phyloP scores from a whole-genome alignment of 441 rosid species.

The Pelargonium hybrid region DNA sequence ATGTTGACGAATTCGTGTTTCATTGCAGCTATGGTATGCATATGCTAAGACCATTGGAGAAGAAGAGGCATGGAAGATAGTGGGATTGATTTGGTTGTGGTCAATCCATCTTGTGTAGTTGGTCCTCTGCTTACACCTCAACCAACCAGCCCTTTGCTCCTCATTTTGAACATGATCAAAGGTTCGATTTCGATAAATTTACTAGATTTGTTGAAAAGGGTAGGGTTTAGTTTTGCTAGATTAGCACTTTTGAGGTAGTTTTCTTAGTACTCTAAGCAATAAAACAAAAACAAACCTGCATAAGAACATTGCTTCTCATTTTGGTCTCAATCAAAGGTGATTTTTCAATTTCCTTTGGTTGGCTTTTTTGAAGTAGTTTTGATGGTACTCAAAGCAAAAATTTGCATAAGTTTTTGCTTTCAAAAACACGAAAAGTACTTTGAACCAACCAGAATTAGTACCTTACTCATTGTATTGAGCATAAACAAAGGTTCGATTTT shows the following conservation, averaged over 20 bases:
- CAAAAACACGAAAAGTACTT: too few relatives aligned
- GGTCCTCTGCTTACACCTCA: constrained; percentile 67
- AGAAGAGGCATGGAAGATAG: constrained; percentile 65
- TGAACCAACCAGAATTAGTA: too few relatives aligned
- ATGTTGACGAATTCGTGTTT: not conserved
- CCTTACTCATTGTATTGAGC: too few relatives aligned
- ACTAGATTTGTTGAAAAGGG: not conserved
- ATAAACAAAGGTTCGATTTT: too few relatives aligned
- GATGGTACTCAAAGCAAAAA: too few relatives aligned
- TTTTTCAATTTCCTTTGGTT: too few relatives aligned
- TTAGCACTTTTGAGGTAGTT: not conserved
- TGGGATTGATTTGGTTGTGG: constrained; percentile 55
- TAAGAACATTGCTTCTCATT: not conserved
- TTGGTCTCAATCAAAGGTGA: too few relatives aligned
- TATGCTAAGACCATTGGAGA: constrained; percentile 58
- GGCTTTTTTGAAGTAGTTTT: too few relatives aligned
- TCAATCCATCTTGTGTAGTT: constrained; percentile 55
- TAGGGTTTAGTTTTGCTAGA: not conserved
- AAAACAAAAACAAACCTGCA: too few relatives aligned
- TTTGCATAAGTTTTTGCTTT: too few relatives aligned
- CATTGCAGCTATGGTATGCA: constrained; percentile 55
- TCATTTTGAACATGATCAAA: constrained; percentile 36
- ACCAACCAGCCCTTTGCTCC: constrained; percentile 52
- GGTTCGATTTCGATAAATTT: constrained; percentile 27
- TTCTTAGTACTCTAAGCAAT: too few relatives aligned